Conservation (phyloP, 2,329 filamentous ascomycete genomes). For the Magnaporthiopsis poae region DNA sequence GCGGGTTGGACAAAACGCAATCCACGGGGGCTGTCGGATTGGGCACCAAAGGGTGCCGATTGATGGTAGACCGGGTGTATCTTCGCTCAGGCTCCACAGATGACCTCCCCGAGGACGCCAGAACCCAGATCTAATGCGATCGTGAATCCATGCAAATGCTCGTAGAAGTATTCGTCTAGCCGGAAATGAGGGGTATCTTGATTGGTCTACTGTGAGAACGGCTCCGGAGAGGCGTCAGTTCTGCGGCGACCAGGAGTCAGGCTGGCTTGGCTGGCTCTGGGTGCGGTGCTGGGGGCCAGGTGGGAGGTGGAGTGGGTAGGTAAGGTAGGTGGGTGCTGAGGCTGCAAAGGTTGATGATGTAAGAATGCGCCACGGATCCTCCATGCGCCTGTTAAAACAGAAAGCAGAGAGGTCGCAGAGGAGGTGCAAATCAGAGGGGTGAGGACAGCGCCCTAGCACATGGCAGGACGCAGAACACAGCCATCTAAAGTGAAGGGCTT, state of each 20-base stretch:
- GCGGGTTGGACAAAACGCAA: slow-evolving; percentile 2
- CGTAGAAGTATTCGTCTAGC: slow-evolving; percentile 19
- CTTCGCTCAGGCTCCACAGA: slow-evolving; percentile 5
- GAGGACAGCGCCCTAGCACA: background rate
- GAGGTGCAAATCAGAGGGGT: background rate
- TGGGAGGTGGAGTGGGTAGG: background rate
- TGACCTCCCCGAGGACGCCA: background rate
- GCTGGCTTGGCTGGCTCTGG: background rate
- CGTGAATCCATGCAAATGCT: slow-evolving; percentile 5
- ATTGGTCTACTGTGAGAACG: slow-evolving; percentile 7
- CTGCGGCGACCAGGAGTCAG: background rate
- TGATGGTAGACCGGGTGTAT: slow-evolving; percentile 2
- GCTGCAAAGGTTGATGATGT: slow-evolving; percentile 1
- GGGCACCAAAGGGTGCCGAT: background rate
- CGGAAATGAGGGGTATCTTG: slow-evolving; percentile 8
- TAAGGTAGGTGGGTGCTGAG: background rate
- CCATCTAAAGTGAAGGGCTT: background rate
- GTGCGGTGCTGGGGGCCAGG: background rate
- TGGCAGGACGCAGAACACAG: background rate
- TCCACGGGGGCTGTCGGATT: slow-evolving; percentile 1
- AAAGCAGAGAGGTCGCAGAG: background rate
- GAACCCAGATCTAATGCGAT: background rate
- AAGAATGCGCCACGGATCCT: slow-evolving; percentile 1
- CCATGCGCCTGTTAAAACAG: background rate
- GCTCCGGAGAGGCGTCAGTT: slow-evolving; percentile 1